Base-by-base conservation (phyloP, 1,139 yeast species). In the Saccharomycopsis hybrid region DNA sequence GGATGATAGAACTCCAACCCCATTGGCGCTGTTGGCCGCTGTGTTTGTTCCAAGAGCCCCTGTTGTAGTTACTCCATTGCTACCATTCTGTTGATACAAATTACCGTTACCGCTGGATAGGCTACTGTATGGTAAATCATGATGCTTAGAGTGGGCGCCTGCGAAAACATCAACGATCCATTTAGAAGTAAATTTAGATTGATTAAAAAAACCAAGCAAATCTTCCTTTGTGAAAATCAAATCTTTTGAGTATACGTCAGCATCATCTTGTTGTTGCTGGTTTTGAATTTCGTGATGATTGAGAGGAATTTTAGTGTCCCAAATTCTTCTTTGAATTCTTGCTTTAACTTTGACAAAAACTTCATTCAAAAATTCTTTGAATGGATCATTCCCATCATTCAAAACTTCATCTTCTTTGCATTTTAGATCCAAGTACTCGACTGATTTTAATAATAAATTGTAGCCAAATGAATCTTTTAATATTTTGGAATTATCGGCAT, bases 91-190 rank as follows among this genome's bases (percentile, higher is more conserved):
- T 8, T 4, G 11, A 31, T 9, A 18, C 30, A 29, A 13, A 5
- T 43, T 24, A 8, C 31, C 5, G 28, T 13, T 13, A 3, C 45
- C 41, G 35, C 27, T 5, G n/a, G n/a, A n/a, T n/a, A n/a, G n/a
- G n/a, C n/a, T n/a, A n/a, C n/a, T n/a, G n/a, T n/a, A n/a, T n/a
- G n/a, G n/a, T n/a, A n/a, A n/a, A n/a, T n/a, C n/a, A n/a, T n/a
- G n/a, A n/a, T n/a, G n/a, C n/a, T n/a, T n/a, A n/a, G n/a, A n/a
- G 28, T 28, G 5, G 11, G 35, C 32, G 11, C 39, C 46, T 28
- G 31, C 24, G n/a, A 36, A 24, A 3, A 36, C 52, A n/a, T 46
- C 36, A 9, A 37, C 44, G 11, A 52, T 43, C 55, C 55, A 52
- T 32, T 43, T 50, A 29, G 44, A 18, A 4, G 53, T 49, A 7